Conservation (phyloP, 1,284 basidiomycete species). For the Agroathelia rolfsii region DNA sequence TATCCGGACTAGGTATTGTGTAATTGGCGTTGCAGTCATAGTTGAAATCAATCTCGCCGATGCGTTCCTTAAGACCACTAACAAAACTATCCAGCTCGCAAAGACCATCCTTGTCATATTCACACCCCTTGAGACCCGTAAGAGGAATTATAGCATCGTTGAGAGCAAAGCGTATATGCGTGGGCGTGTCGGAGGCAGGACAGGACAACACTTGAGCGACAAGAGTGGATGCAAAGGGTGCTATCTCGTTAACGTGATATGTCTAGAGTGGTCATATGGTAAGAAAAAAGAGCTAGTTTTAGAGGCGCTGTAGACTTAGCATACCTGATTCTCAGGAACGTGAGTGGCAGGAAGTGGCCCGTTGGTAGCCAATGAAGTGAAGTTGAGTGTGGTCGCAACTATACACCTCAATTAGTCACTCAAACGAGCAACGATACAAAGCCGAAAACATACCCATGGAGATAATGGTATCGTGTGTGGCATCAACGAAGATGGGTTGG, state of each 20-base stretch:
- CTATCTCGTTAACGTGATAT: constrained; percentile 33
- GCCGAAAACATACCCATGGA: constrained; percentile 24
- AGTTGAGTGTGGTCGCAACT: constrained; percentile 52
- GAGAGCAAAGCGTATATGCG: constrained; percentile 44
- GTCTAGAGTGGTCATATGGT: too few relatives aligned
- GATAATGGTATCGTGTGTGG: constrained; percentile 39
- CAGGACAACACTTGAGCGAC: constrained; percentile 55
- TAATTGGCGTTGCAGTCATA: constrained; percentile 36
- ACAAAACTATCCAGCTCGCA: constrained; percentile 47
- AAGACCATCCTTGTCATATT: constrained; percentile 37
- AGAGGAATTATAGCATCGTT: constrained; percentile 59
- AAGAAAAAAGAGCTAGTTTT: constrained; percentile 1
- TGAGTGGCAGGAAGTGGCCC: constrained; percentile 49
- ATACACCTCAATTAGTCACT: neutral
- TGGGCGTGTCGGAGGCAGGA: constrained; percentile 22
- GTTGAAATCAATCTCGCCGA: constrained; percentile 33
- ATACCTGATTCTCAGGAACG: constrained; percentile 43
- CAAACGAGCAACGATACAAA: neutral
- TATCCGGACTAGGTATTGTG: constrained; percentile 28
- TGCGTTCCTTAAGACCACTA: constrained; percentile 32
- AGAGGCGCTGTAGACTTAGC: constrained; percentile 4
- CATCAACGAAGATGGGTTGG: constrained; percentile 50
- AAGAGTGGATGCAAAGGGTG: constrained; percentile 47
- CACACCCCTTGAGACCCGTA: constrained; percentile 45
- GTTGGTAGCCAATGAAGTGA: constrained; percentile 43